phyloP scores from a whole-genome alignment of 495 filamentous ascomycete species.

The Aspergillus sclerotioniger region DNA sequence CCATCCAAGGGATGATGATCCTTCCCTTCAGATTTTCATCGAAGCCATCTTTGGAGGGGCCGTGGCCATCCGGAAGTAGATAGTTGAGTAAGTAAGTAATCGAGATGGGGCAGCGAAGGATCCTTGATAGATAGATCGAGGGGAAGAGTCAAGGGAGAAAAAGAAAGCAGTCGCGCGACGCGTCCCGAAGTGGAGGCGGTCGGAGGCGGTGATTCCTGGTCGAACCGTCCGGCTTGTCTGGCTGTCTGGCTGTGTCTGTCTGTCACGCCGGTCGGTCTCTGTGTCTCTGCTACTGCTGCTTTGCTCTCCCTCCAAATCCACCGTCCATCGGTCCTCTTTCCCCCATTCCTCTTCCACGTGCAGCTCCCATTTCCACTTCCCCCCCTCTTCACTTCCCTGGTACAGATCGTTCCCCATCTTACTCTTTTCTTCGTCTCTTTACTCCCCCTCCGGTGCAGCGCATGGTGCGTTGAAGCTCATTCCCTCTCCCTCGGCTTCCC shows the following conservation, averaged over 20 bases:
- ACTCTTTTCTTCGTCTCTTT: background rate
- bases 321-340: conserved; percentile 3
- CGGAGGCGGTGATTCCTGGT: background rate
- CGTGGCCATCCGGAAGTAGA: background rate
- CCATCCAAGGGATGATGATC: background rate
- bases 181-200: conserved; percentile 22
- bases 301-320: background rate
- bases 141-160: background rate
- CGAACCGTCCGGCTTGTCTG: too few species aligned
- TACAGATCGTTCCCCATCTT: background rate
- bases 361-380: background rate
- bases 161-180: conserved; percentile 18
- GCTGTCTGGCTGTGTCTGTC: conserved; percentile 6
- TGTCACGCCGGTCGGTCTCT: background rate
- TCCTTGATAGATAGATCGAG: too few species aligned
- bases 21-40: too few species aligned
- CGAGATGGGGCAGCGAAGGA: background rate
- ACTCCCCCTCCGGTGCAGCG: conserved; percentile 6
- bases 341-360: background rate
- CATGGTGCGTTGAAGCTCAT: conserved; percentile 22
- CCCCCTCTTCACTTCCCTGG: conserved; percentile 7
- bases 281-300: background rate
- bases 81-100: too few species aligned
- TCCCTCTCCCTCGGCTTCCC: conserved; percentile 21
- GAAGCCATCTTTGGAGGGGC: background rate